Conservation (phyloP, 208 protist species). For the Ichthyophonus hoferi region DNA sequence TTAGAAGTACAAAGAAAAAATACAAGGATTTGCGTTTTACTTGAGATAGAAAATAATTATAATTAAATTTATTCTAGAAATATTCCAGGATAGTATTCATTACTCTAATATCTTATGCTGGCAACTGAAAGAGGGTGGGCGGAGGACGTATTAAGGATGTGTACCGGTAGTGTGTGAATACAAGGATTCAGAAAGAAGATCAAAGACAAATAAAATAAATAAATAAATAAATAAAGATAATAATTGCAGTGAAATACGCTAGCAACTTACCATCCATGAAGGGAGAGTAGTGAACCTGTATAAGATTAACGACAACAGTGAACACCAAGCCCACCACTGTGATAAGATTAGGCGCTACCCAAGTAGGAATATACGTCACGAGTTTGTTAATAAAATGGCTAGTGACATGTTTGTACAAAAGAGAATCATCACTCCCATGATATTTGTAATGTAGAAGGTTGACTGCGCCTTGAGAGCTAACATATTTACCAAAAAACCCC, state of each 20-base stretch:
- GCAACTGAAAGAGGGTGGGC: no score
- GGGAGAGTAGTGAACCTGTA: background rate
- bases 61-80: background rate
- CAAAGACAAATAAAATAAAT: no score
- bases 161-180: no score
- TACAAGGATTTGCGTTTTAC: background rate
- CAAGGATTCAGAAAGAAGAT: no score
- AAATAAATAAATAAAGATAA: no score
- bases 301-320: background rate
- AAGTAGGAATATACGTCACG: background rate
- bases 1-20: background rate
- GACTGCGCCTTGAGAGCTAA: background rate
- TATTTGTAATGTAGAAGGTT: background rate
- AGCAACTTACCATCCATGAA: background rate
- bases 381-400: background rate
- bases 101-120: no score
- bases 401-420: background rate
- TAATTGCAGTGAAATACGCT: no score
- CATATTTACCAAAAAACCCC: slow-evolving; percentile 5
- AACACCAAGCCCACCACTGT: background rate
- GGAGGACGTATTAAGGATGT: no score
- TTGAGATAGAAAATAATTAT: background rate
- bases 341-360: background rate
- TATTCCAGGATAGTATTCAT: no score
- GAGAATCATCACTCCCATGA: background rate